Base-by-base conservation (phyloP, 805 yeast species). In the Nakazawaea wickerhamii region DNA sequence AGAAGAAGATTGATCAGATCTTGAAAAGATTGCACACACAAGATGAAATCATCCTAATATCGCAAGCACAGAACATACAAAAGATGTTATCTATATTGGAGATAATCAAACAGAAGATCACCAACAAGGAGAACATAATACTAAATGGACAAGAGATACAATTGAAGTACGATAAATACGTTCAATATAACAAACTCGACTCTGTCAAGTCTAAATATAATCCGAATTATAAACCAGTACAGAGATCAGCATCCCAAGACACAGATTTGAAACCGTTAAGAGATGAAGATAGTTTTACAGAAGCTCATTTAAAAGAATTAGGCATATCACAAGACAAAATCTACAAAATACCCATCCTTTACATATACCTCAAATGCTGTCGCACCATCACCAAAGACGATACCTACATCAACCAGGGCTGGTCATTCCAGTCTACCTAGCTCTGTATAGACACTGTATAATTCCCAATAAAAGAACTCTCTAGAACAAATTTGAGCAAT, bases 1-100 rank as follows among this genome's bases (percentile, higher is more conserved):
- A 38, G 37, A 43, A 33, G 26, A 20, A 39, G 9, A 38, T 43
- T 5, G 25, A 38, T 20, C 43, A 38, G 27, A n/a, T 38, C 14
- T 28, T 38, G 33, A 33, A 28, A 17, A 7, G 26, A 21, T 20
- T 37, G 15, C 15, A 31, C 5, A 21, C 19, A 8, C 2, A 14
- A 14, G 42, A 28, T 9, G 39, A 43, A n/a, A 13, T 35, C 17
- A 8, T 43, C 30, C 8, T 43, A 14, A 30, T 34, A 4, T 39
- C 40, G 6, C 40, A 38, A 11, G 34, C 43, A 4, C 28, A 38
- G 21, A 39, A 39, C 14, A 34, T 38, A n/a, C 46, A 43, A 28
- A 43, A 43, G 21, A n/a, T 43, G 36, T 30, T 43, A 15, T 30
- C 46, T 3, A 30, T 43, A 0, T 30, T 43, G 23, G 42, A 38